Evolutionary conservation across 768 basidiomycete species (phyloP), one percentile per base, ranked within the genome.

Genomic region (Kwoniella sp.): DNA sequence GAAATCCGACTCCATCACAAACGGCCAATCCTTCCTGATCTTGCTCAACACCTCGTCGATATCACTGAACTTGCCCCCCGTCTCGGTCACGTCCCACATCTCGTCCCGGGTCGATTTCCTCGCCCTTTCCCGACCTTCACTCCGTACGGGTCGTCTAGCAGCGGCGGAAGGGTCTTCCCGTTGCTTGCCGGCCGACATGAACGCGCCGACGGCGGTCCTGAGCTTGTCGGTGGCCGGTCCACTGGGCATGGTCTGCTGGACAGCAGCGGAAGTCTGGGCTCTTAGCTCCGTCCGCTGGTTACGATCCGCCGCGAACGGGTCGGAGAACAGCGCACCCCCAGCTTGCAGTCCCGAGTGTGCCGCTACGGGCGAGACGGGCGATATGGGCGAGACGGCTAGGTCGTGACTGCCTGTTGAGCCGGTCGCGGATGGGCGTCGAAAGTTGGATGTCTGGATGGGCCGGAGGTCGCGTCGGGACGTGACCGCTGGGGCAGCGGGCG

Each of bases 21-120:
- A 85, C 63, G 88, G 87, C 90, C 90, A 95, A 49, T 86, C 89
- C 60, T 87, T 85, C 67, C 81, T 84, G 59, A 95, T 87, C 73
- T 88, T 83, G 59, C 88, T 84, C 56, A 95, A 75, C 12, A 93
- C 72, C 85, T 87, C 87, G 70, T 92, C 90, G 60, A 93, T 88
- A 68, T 90, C 88, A 6, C 87, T 89, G 39, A 81, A 79, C 68
- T 79, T 82, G 36, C 63, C 60, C 19, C 62, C 64, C 11, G 51
- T 52, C n/a, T 46, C 40, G 8, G 53, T 40, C 5, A 64, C 37
- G 12, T 67, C 67, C 55, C 62, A 58, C 33, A 39, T 5, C 19
- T 63, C 60, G 14, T 57, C 42, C 34, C 44, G 51, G 12, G 26
- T 26, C 8, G 34, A n/a, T 23, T 42, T 34, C 23, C 46, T 51